Percentiles rank a stretch among this genome's conserved stretches.
These are phyloP conservation scores for Crithidia expoeki DNA, from an alignment of 208 protist species.

Conservation along the genomic window DNA sequence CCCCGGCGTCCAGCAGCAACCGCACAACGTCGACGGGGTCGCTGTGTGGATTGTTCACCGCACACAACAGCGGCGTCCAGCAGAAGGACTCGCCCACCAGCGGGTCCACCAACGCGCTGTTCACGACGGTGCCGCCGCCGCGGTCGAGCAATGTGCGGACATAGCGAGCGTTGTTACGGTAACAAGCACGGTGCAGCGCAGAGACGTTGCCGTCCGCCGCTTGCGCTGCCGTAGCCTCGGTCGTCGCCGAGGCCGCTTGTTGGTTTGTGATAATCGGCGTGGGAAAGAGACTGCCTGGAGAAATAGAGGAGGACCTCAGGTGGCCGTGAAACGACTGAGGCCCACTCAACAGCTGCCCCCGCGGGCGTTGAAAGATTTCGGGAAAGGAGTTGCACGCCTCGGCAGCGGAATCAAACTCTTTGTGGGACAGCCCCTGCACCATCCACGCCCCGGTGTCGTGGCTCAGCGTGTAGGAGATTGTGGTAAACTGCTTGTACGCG, in stretches of 20 bases:
- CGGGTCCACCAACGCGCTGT: conserved; percentile 68
- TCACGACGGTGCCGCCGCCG: conserved; percentile 79
- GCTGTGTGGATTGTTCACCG: conserved; percentile 88
- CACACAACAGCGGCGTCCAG: conserved; percentile 89
- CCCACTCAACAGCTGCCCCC: conserved; percentile 35
- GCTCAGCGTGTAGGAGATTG: conserved; percentile 58
- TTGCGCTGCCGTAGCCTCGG: neutral
- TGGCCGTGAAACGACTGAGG: neutral
- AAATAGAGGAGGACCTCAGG: neutral
- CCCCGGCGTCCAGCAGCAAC: conserved; percentile 68
- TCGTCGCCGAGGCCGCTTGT: neutral
- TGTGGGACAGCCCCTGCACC: conserved; percentile 58
- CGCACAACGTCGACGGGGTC: conserved; percentile 78
- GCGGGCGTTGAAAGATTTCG: conserved; percentile 65
- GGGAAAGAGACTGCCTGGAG: conserved; percentile 4
- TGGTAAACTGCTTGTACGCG: conserved; percentile 21
- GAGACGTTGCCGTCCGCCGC: conserved; percentile 37
- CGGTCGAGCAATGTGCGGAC: conserved; percentile 78
- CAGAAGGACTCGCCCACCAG: conserved; percentile 47
- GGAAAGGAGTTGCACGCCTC: conserved; percentile 71
- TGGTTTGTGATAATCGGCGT: neutral
- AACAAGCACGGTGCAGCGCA: conserved; percentile 85
- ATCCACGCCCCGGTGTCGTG: conserved; percentile 81
- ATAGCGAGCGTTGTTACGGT: conserved; percentile 84
- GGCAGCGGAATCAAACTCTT: conserved; percentile 75